Base-by-base conservation (phyloP, 2,329 filamentous ascomycete species). In the Penicillium sp. region DNA sequence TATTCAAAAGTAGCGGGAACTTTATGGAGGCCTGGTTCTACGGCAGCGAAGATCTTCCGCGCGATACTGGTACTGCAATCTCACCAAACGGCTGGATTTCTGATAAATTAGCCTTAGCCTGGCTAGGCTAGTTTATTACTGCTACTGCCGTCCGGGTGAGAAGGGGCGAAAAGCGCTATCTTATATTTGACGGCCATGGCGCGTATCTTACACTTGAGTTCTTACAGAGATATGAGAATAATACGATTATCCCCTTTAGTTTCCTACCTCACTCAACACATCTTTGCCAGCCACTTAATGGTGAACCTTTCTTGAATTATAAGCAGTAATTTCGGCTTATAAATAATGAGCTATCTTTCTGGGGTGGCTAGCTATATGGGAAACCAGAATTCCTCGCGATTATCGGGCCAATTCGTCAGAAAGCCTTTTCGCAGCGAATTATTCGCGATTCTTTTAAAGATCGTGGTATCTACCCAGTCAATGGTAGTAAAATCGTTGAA, bases 381-480 rank as follows among this genome's bases (percentile, higher is more conserved):
- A 50, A 36, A 24, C 11, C 16, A 2, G 27, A 50, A 10, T 50
- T 50, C 31, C 5, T 50, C 2, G 3, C 11, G 6, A 37, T 36
- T 5, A 19, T 50, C 11, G 27, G 36, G 6, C 22, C 22, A 40
- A 41, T 52, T n/a, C 50, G 36, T 2, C 10, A 40, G 33, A 31
- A 40, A 6, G 50, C 36, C 2, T 52, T 40, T 16, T 14, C 19
- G 1, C 18, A 27, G 2, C 50, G 50, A n/a, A 52, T 40, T 40
- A 52, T 52, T 11, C 50, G 36, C 13, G 50, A 52, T 6, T 39
- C 50, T 14, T 52, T 52, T 18, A 52, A 6, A 41, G 50, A 52
- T 0, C 35, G 50, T 16, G 22, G 50, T 9, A 40, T 41, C 4
- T 52, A 16, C 3, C 36, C 37, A 14, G 22, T 40, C 19, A 6